A percentile compares a stretch with the other conserved stretches of the same genome.
Conservation (phyloP, 2,329 filamentous ascomycete genomes). For the Aurifilum marmelostoma region DNA sequence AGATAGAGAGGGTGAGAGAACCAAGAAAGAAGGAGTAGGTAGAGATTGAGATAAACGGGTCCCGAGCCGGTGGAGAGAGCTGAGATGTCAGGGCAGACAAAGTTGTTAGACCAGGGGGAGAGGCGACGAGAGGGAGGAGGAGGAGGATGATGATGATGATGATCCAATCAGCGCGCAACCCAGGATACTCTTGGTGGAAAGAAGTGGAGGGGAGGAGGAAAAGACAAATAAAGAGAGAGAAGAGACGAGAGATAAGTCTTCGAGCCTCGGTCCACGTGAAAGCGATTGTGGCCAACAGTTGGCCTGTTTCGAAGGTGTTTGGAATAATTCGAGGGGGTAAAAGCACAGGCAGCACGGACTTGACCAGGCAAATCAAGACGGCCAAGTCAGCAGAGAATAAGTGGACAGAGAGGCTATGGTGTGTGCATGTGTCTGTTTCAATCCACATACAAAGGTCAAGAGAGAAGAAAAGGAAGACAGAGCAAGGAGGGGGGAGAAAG, state of each 20-base stretch:
- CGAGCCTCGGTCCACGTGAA: background rate
- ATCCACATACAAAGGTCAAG: background rate
- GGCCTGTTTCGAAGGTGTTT: conserved; percentile 9
- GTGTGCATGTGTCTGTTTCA: background rate
- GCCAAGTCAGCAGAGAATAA: background rate
- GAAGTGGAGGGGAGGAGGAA: background rate
- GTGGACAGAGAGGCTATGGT: background rate
- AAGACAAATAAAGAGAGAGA: background rate
- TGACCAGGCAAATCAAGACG: background rate
- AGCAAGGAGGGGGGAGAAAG: too few species aligned
- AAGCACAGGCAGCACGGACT: conserved; percentile 3
- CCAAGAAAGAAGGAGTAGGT: background rate
- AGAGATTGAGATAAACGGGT: conserved; percentile 8
- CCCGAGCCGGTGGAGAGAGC: conserved; percentile 4
- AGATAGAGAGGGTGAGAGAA: background rate
- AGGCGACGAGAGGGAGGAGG: background rate
- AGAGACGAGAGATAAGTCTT: background rate
- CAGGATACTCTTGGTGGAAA: background rate
- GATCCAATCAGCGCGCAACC: background rate
- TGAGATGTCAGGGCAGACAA: conserved; percentile 12
- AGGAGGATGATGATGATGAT: background rate
- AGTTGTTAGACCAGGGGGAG: background rate
- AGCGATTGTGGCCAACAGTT: background rate
- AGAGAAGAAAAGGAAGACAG: background rate
- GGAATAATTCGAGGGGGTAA: background rate